These are phyloP conservation scores for Cytospora mali DNA, from an alignment of 2,329 filamentous ascomycete species.

Conservation along the genomic window DNA sequence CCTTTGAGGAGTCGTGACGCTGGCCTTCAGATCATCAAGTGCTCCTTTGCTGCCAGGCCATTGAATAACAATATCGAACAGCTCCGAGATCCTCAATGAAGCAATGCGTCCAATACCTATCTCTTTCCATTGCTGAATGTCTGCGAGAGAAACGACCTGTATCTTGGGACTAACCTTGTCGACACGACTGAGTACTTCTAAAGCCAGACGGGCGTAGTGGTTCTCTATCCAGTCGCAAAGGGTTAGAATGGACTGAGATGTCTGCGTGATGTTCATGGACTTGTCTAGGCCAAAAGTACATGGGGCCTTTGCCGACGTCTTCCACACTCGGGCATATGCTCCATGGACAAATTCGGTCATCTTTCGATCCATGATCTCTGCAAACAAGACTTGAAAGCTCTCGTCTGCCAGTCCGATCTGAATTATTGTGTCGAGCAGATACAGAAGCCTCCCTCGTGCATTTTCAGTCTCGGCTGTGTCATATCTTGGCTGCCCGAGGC, in stretches of 20 bases:
- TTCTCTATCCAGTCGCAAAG: conserved; percentile 71
- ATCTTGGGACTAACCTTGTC: conserved; percentile 39
- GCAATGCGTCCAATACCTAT: conserved; percentile 71
- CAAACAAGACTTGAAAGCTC: conserved; percentile 70
- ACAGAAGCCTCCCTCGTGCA: conserved; percentile 54
- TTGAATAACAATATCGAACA: conserved; percentile 77
- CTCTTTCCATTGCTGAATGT: conserved; percentile 71
- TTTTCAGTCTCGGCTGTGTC: conserved; percentile 34
- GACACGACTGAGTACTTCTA: conserved; percentile 59
- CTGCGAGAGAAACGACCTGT: conserved; percentile 49
- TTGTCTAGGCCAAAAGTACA: conserved; percentile 16
- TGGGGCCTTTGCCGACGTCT: conserved; percentile 32
- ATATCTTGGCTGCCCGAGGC: background rate
- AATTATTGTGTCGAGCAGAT: conserved; percentile 61
- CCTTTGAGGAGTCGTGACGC: conserved; percentile 68
- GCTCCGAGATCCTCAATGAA: conserved; percentile 66
- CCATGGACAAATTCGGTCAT: conserved; percentile 65
- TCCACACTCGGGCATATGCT: conserved; percentile 67
- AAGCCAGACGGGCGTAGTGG: conserved; percentile 64
- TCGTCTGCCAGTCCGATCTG: conserved; percentile 71
- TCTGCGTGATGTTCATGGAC: conserved; percentile 38
- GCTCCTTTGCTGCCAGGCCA: conserved; percentile 75
- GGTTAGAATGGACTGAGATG: conserved; percentile 59
- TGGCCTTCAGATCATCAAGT: conserved; percentile 72
- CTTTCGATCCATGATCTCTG: conserved; percentile 68